Conservation (phyloP, 2,329 filamentous ascomycete species). For the Plectosphaerella sp. region DNA sequence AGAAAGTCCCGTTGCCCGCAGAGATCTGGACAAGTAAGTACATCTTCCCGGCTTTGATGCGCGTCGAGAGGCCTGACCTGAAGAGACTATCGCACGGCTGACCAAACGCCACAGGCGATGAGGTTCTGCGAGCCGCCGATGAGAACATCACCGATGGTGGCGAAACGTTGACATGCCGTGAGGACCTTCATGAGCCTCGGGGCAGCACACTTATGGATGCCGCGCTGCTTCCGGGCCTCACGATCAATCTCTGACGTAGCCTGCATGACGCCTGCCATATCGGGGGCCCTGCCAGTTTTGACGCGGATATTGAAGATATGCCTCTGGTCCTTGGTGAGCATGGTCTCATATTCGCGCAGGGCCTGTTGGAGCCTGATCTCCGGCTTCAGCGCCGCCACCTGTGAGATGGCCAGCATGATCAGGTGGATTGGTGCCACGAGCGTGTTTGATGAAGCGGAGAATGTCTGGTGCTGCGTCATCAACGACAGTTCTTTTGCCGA, state of each 20-base stretch:
- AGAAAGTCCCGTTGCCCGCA: constrained; percentile 21
- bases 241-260: neutral
- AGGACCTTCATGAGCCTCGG: neutral
- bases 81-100: neutral
- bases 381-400: neutral
- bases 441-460: no score
- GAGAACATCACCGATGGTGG: neutral
- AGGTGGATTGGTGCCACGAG: no score
- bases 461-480: no score
- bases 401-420: neutral
- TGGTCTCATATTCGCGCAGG: neutral
- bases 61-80: neutral
- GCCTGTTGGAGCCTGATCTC: neutral
- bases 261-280: neutral
- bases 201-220: neutral
- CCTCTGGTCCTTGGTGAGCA: neutral
- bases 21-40: neutral
- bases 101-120: neutral
- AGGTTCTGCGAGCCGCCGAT: neutral
- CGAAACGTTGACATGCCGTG: neutral
- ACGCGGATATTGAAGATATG: neutral
- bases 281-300: neutral
- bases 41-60: neutral
- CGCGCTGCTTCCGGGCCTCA: neutral
- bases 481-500: no score